Conservation (phyloP, 352 stramenopile genomes). For the Ochromonadaceae sp. region DNA sequence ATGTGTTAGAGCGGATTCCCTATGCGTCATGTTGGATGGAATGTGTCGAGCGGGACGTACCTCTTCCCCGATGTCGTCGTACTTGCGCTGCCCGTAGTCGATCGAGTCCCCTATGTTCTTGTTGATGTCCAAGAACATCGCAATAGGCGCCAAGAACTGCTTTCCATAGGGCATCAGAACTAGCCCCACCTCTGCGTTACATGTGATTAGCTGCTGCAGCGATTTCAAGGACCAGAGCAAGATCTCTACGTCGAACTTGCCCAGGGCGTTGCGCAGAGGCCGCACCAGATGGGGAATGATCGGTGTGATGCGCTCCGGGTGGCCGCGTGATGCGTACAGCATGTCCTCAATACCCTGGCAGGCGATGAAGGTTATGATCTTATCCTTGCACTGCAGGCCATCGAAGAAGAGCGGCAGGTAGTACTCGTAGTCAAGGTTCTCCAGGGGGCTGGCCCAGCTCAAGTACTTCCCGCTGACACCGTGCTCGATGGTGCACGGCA, state of each 20-base stretch:
- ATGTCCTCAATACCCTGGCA: slow-evolving; percentile 12
- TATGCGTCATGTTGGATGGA: not conserved
- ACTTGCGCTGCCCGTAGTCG: slow-evolving; percentile 61
- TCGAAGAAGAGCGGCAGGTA: slow-evolving; percentile 76
- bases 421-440: slow-evolving; percentile 54
- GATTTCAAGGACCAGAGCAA: slow-evolving; percentile 29
- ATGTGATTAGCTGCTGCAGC: slow-evolving; percentile 34
- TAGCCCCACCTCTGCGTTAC: slow-evolving; percentile 43
- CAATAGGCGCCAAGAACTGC: slow-evolving; percentile 65
- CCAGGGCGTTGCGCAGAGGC: slow-evolving; percentile 46
- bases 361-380: slow-evolving; percentile 17
- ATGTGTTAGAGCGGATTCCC: not conserved
- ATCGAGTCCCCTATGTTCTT: slow-evolving; percentile 72
- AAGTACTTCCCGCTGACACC: slow-evolving; percentile 30
- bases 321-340: slow-evolving; percentile 1
- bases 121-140: slow-evolving; percentile 58
- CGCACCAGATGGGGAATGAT: slow-evolving; percentile 44
- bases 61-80: slow-evolving; percentile 20
- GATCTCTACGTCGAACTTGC: slow-evolving; percentile 16
- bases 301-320: slow-evolving; percentile 21
- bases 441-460: slow-evolving; percentile 31
- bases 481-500: slow-evolving; percentile 37
- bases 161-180: slow-evolving; percentile 74
- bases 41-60: not conserved
- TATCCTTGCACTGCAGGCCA: slow-evolving; percentile 32